Base-by-base conservation (phyloP, 2,329 filamentous ascomycete genomes). In the Fragosphaeria purpurea region DNA sequence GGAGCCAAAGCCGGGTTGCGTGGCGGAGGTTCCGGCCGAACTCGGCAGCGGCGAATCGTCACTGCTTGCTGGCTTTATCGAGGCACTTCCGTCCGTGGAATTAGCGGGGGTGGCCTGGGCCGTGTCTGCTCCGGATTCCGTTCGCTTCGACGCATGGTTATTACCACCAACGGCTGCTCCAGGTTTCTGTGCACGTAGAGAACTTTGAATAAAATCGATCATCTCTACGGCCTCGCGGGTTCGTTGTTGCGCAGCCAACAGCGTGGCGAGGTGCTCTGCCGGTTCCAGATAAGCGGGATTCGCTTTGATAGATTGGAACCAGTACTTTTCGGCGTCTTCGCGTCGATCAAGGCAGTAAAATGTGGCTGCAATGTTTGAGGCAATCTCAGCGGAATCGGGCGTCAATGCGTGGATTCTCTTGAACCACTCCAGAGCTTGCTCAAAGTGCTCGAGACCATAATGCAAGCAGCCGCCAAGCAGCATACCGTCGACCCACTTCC, bases 401-500 rank as follows among this genome's bases (percentile, higher is more conserved):
- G 83, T 75, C 47, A 83, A 58, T 42, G 67, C 66, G 41, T 76
- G 68, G 53, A 83, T 77, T 55, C 82, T 80, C 53, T 75, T 79
- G 64, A 88, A 91, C 83, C 83, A 88, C 53, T 82, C 76, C 44
- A 86, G 65, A 12, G 86, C 84, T 56, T 88, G 84, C 55, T 86
- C 78, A 62, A 93, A 95, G 61, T 88, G 82, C 55, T 88, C 88
- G 11, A 97, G 70, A 7, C 87, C 90, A 68, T 97, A 97, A 46
- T 91, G 85, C 52, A 98, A 73, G 67, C 93, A 97, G 2, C 93
- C 93, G 40, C 86, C 88, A 6, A 97, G 73, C 40, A 97, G 73
- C 72, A 97, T 90, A 2, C 93, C 93, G 62, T 97, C 91, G 48
- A 89, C 78, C 93, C 93, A 98, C 59, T 82, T 79, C 86, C 88